Conservation (phyloP, 768 basidiomycete species). For the Fomitopsis serialis region DNA sequence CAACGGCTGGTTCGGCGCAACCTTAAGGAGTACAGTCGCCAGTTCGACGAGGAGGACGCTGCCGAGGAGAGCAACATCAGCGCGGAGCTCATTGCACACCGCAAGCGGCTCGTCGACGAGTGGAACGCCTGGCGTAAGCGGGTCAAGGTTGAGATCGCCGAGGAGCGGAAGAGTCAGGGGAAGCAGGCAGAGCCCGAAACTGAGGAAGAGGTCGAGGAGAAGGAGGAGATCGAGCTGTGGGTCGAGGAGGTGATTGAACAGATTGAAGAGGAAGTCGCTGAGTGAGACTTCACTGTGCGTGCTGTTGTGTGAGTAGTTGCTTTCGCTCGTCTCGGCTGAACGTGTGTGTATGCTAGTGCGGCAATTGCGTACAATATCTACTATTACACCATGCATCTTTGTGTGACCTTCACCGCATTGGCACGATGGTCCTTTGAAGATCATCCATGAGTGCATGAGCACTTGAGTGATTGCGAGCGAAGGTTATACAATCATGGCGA, state of each 20-base stretch:
- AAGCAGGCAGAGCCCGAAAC: constrained; percentile 29
- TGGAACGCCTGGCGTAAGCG: constrained; percentile 96
- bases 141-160: constrained; percentile 61
- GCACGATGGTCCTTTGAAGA: no score
- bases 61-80: constrained; percentile 92
- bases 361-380: no score
- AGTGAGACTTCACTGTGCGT: constrained; percentile 17
- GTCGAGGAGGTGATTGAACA: constrained; percentile 92
- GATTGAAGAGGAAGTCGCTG: constrained; percentile 74
- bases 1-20: constrained; percentile 84
- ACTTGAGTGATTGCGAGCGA: no score
- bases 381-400: no score
- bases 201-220: constrained; percentile 40
- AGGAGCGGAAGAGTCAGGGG: constrained; percentile 40
- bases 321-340: not conserved
- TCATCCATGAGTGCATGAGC: no score
- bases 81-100: constrained; percentile 85
- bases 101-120: constrained; percentile 91
- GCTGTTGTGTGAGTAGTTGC: not conserved
- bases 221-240: constrained; percentile 93
- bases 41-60: constrained; percentile 96
- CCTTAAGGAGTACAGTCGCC: constrained; percentile 83
- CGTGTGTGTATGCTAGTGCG: no score
- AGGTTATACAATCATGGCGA: no score
- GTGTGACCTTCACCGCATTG: no score